Evolutionary conservation across 345 rosid genomes (phyloP), one percentile per base, ranked within the genome.

Genomic region (Stellera chamaejasme): DNA sequence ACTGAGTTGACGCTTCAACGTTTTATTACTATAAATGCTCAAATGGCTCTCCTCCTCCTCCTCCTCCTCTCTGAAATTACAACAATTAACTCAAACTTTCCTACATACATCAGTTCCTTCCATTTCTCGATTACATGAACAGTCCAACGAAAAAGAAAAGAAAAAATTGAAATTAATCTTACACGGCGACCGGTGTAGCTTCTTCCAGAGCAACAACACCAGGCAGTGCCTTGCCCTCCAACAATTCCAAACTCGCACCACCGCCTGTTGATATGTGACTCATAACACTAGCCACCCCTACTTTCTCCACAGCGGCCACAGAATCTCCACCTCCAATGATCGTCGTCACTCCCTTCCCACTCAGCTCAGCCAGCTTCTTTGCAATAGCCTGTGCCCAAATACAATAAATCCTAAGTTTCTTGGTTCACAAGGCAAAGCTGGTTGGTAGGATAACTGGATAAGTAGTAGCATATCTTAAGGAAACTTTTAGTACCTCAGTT

Each of bases 251-350:
- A 74, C 96, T 84, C 14, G 96, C 96, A 70, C 96, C 96, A 1
- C 96, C 96, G 63, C 96, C 96, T 0, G 92, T 87, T 54, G 96
- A 87, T 63, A 87, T 87, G 83, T 87, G 96, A 52, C 96, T 84
- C 96, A 87, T 84, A 41, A 73, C 80, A 32, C 73, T 73, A 27
- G 96, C 96, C 63, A 87, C 81, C 63, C 91, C 96, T 0, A 80
- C 91, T 67, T 87, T 84, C 55, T 87, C 96, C 1, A 84, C 88
- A 0, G 95, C 88, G 10, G 88, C 95, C 11, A 87, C 95, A 15
- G 95, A 87, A 72, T 87, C 95, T 60, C 95, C 95, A 48, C 95
- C 95, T 57, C 95, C 91, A 27, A 87, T 87, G 61, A 87, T 84
- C 44, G 95, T 87, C 11, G 95, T 84, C 28, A 84, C 95, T 41